Evolutionary conservation across 1,284 basidiomycete species (phyloP), one percentile per base, ranked within the genome.

Genomic region (Sporisorium graminicola): DNA sequence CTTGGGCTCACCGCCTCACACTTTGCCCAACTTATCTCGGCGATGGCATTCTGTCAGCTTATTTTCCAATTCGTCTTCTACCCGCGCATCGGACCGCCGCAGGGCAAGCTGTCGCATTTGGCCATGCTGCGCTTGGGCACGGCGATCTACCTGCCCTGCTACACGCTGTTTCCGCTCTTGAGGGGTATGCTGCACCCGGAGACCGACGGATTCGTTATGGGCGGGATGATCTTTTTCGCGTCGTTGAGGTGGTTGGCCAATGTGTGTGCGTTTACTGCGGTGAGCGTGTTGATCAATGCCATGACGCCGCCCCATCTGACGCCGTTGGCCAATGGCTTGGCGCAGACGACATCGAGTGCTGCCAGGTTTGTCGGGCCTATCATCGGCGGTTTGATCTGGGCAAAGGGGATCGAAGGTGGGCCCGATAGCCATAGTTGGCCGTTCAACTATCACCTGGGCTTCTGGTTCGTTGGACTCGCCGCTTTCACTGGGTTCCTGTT

Each of bases 61-160:
- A 58, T 78, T 10, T 83, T 82, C 58, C 82, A 83, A 43, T 83
- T 83, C 65, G 65, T 75, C 29, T 70, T 82, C 35, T 95, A 94
- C 88, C 93, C 93, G 90, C 93, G 86, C 83, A 91, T 90, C 18
- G 78, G 66, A 42, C 62, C 73, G 40, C 71, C 67, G 7, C 75
- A 81, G 18, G 85, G 85, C 29, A 71, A 67, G 42, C 61, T 84
- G 3, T 79, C 82, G 37, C 84, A 86, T 55, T 65, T 86, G 29
- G 74, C 82, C 14, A 85, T 86, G 82, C 56, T 86, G 26, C 71
- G 84, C 16, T 51, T 82, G 37, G 85, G 85, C 16, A 70, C 65
- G 16, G 60, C 67, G 56, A 71, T 70, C 44, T 63, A 68, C 60
- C 51, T 77, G 46, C 80, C 80, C 20, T 71, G 76, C 64, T 80